phyloP scores from a whole-genome alignment of 768 basidiomycete species.

The Saitozyma podzolica region DNA sequence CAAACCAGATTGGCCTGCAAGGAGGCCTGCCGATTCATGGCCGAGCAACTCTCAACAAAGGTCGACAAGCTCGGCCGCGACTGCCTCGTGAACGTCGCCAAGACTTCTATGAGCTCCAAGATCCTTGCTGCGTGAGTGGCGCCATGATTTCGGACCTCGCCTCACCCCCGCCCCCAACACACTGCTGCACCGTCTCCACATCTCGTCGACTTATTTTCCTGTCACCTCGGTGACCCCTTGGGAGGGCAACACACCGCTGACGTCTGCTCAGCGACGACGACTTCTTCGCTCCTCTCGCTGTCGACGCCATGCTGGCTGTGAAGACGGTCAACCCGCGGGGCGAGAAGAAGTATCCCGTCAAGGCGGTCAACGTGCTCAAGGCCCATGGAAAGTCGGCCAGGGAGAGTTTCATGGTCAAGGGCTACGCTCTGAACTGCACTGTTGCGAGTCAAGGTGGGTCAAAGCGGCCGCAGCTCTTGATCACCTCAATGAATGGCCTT shows the following conservation, averaged over 20 bases:
- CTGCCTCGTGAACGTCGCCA: constrained; percentile 90
- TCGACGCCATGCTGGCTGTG: constrained; percentile 97
- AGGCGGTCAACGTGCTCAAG: constrained; percentile 97
- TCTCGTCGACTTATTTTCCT: not conserved
- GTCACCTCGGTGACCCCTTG: not conserved
- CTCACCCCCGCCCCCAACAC: not conserved
- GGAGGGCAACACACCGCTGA: not conserved
- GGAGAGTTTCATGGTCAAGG: constrained; percentile 90
- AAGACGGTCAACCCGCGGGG: constrained; percentile 90
- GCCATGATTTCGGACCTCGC: not conserved
- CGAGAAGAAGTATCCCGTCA: constrained; percentile 97
- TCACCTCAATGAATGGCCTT: too few relatives aligned
- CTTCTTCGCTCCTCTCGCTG: constrained; percentile 96
- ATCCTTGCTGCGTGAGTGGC: constrained; percentile 86
- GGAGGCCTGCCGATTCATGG: constrained; percentile 97
- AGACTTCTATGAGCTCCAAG: constrained; percentile 98
- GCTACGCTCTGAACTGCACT: constrained; percentile 97
- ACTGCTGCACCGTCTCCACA: not conserved
- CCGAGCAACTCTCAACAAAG: constrained; percentile 92
- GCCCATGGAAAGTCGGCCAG: constrained; percentile 94
- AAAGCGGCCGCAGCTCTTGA: too few relatives aligned
- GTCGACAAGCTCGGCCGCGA: constrained; percentile 89
- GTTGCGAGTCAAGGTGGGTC: constrained; percentile 92
- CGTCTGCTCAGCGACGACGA: constrained; percentile 76
- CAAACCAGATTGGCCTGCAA: constrained; percentile 71